These are phyloP conservation scores for Umbilicaria muhlenbergii DNA, from an alignment of 495 filamentous ascomycete genomes.

Conservation along the genomic window DNA sequence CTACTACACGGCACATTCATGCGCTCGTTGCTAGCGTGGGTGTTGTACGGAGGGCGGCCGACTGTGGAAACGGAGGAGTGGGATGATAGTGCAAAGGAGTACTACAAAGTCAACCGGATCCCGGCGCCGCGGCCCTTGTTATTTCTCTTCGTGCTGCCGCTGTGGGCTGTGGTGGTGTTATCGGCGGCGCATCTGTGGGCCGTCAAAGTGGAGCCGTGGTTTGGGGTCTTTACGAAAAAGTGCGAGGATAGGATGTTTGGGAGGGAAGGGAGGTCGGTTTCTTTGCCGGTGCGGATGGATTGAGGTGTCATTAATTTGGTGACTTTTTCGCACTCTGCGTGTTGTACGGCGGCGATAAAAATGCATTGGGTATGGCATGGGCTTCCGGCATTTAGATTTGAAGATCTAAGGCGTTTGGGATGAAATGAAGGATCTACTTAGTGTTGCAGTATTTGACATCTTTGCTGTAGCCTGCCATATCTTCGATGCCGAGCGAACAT, in stretches of 20 bases:
- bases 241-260: constrained; percentile 38
- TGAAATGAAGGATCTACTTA: too few species aligned
- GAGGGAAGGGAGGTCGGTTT: constrained; percentile 28
- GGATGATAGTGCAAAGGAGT: constrained; percentile 12
- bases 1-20: constrained; percentile 50
- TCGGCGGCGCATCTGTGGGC: constrained; percentile 46
- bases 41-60: constrained; percentile 42
- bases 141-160: constrained; percentile 31
- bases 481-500: too few species aligned
- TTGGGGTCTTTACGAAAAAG: constrained; percentile 42
- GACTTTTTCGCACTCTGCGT: too few species aligned
- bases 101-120: constrained; percentile 17
- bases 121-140: constrained; percentile 25
- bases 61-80: constrained; percentile 31
- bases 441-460: too few species aligned
- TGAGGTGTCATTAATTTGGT: neutral
- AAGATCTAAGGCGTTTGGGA: too few species aligned
- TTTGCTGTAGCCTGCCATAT: too few species aligned
- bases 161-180: constrained; percentile 45
- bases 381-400: too few species aligned
- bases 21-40: constrained; percentile 45
- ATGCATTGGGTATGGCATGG: too few species aligned
- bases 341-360: too few species aligned
- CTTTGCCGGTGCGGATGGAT: constrained; percentile 20
- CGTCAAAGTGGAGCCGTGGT: constrained; percentile 47